Evolutionary conservation across 2,329 filamentous ascomycete species (phyloP).

Genomic region (Apiospora marii): DNA sequence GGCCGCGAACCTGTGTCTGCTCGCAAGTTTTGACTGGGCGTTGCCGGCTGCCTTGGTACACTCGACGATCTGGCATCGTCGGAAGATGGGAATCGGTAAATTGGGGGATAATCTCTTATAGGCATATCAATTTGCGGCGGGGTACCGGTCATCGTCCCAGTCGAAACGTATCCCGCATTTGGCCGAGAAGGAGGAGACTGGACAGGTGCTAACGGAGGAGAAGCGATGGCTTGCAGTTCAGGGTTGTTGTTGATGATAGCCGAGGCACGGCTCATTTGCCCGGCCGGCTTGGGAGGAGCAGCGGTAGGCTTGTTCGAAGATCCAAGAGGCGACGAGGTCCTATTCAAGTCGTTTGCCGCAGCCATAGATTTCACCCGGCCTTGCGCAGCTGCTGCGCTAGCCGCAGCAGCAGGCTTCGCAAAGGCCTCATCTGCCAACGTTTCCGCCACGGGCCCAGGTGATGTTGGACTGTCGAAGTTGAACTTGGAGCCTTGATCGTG

Average conservation of each 20-base stretch:
- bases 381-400: conserved; percentile 27
- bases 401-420: conserved; percentile 50
- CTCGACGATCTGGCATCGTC: conserved; percentile 51
- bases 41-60: conserved; percentile 46
- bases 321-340: conserved; percentile 43
- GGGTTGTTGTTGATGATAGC: conserved; percentile 70
- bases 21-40: conserved; percentile 34
- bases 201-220: conserved; percentile 43
- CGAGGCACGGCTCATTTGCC: conserved; percentile 66
- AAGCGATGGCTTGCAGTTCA: conserved; percentile 65
- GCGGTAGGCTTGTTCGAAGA: conserved; percentile 46
- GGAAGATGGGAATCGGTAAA: conserved; percentile 52
- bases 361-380: conserved; percentile 41
- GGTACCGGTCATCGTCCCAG: conserved; percentile 81
- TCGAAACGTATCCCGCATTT: conserved; percentile 55
- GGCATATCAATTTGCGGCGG: conserved; percentile 56
- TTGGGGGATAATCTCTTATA: conserved; percentile 46
- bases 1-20: conserved; percentile 38
- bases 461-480: conserved; percentile 73
- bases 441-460: conserved; percentile 67
- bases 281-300: conserved; percentile 48
- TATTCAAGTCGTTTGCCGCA: conserved; percentile 32
- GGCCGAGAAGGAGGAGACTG: conserved; percentile 44
- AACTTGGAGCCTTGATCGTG: conserved; percentile 87
- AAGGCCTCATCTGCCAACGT: conserved; percentile 88